These are phyloP conservation scores for Rhodocollybia butyracea DNA, from an alignment of 768 basidiomycete species.

Conservation along the genomic window DNA sequence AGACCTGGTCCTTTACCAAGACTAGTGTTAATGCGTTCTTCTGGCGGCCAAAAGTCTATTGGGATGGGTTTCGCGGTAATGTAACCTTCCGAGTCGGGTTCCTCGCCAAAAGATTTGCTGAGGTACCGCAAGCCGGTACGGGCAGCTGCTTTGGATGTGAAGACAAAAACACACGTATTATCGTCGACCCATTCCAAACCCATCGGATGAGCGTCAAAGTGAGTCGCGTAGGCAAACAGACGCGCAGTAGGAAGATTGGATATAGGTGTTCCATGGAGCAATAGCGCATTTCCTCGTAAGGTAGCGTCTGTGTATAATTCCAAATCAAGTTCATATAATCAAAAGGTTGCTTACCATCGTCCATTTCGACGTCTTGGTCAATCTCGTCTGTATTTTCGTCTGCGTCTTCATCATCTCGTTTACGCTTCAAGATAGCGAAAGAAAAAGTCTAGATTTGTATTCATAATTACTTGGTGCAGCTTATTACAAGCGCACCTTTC, in stretches of 20 bases:
- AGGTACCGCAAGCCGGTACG: slow-evolving; percentile 47
- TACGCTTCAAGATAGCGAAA: slow-evolving; percentile 28
- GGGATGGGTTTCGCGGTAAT: slow-evolving; percentile 69
- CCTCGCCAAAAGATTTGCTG: slow-evolving; percentile 48
- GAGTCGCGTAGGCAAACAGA: slow-evolving; percentile 79
- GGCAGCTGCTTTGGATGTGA: slow-evolving; percentile 53
- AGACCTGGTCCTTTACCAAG: slow-evolving; percentile 63
- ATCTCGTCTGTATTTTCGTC: slow-evolving; percentile 26
- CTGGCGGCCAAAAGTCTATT: slow-evolving; percentile 72
- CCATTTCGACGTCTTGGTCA: slow-evolving; percentile 22
- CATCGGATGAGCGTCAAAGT: slow-evolving; percentile 71
- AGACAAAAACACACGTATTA: slow-evolving; percentile 77
- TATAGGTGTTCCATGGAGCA: slow-evolving; percentile 72
- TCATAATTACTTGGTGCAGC: slow-evolving; percentile 38
- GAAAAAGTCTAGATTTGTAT: too few relatives aligned
- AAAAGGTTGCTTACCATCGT: slow-evolving; percentile 19
- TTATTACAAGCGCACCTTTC: slow-evolving; percentile 68
- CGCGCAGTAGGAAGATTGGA: slow-evolving; percentile 70
- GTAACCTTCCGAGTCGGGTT: slow-evolving; percentile 54
- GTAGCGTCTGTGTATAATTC: slow-evolving; percentile 34
- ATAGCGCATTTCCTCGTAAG: slow-evolving; percentile 62
- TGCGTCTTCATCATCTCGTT: slow-evolving; percentile 23
- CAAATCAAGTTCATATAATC: too few relatives aligned
- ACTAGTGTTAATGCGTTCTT: slow-evolving; percentile 70
- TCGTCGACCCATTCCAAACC: slow-evolving; percentile 88